phyloP scores from a whole-genome alignment of 371 early-diverging fungal genomes.

The Blakeslea trispora region DNA sequence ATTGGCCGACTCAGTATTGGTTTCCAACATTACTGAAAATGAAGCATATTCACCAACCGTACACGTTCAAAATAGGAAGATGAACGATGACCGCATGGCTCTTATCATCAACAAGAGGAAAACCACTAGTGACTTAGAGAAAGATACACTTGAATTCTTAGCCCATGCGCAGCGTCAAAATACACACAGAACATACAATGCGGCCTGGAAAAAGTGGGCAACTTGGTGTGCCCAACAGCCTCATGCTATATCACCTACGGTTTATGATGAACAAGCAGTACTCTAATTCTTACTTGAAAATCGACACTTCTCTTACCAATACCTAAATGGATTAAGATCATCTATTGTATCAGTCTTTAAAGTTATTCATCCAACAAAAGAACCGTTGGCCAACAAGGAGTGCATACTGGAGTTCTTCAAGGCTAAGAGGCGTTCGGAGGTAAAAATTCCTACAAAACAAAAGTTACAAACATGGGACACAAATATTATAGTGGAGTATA shows the following conservation, averaged over 20 bases:
- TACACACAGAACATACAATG: neutral
- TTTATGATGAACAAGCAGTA: neutral
- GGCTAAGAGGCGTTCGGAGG: neutral
- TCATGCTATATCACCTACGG: neutral
- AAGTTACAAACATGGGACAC: neutral
- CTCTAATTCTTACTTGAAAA: neutral
- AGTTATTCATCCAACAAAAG: conserved; percentile 1
- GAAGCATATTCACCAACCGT: neutral
- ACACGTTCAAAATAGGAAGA: neutral
- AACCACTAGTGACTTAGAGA: neutral
- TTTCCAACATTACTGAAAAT: conserved; percentile 2
- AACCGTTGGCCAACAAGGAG: neutral
- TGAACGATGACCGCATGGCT: conserved; percentile 12
- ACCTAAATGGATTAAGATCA: conserved; percentile 5
- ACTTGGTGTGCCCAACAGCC: neutral
- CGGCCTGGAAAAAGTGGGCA: neutral
- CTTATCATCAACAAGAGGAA: conserved; percentile 7
- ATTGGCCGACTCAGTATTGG: conserved; percentile 7
- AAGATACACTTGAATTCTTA: neutral
- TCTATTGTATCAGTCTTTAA: conserved; percentile 10
- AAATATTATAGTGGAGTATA: neutral
- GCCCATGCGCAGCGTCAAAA: neutral
- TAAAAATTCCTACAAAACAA: neutral
- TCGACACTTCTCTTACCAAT: neutral
- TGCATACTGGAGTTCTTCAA: no score